Base-by-base conservation (phyloP, 768 basidiomycete species). In the Lactarius sp. region DNA sequence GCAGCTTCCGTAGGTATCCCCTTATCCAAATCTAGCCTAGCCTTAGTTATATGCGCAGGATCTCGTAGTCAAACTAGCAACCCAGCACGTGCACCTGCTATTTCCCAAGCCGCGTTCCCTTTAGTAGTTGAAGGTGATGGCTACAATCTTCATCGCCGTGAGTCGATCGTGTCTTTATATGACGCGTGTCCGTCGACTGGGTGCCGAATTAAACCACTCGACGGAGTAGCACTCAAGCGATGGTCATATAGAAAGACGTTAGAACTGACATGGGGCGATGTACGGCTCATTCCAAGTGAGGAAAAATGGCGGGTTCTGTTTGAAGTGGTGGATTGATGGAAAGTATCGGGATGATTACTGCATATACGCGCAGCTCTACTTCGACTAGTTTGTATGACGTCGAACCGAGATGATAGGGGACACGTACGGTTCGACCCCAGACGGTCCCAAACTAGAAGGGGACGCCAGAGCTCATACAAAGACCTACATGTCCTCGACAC, bases 401-500 rank as follows among this genome's bases (percentile, higher is more conserved):
- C 20, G 31, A 52, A 54, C 1, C 8, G 6, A 58, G 36, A 31
- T 20, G 22, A 46, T 8, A 36, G 13, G 13, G 42, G 34, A 50
- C 18, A 52, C 56, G 56, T 34, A 62, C 61, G 18, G 33, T 46
- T 37, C 49, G 31, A 47, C 51, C 14, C 7, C 31, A 52, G 6
- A 27, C 9, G 27, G 9, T 18, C 42, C 56, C 56, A 39, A 36
- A 12, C 34, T 54, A 51, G 13, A 46, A 27, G 37, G 8, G 18
- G n/a, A 39, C 27, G 27, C 27, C 27, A 7, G 10, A 20, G 18
- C 20, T 46, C 50, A 14, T 22, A 39, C 42, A 27, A 36, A 55
- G 14, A 51, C 27, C 69, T 83, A 96, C 94, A 97, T 97, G 72
- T 96, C 94, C 67, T 97, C 94, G 59, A 89, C 86, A 65, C 92